These are phyloP conservation scores for Chytridium lagenaria DNA, from an alignment of 371 early-diverging fungal species.

Conservation along the genomic window DNA sequence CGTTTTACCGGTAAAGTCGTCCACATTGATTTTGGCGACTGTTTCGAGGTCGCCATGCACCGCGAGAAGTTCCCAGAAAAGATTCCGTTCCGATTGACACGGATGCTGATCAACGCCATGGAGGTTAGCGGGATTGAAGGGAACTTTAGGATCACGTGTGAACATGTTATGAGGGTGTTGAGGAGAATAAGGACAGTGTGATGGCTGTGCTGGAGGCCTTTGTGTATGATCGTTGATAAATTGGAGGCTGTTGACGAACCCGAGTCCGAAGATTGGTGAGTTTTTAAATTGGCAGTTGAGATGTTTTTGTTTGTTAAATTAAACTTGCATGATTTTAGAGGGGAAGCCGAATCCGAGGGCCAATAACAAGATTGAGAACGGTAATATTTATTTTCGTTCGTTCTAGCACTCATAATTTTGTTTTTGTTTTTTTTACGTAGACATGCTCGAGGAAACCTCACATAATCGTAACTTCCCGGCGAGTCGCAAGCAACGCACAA, in stretches of 20 bases:
- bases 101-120: conserved; percentile 99
- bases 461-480: conserved; percentile 42
- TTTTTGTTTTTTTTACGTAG: conserved; percentile 17
- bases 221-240: conserved; percentile 96
- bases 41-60: conserved; percentile 98
- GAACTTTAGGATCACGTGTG: conserved; percentile 92
- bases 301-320: neutral
- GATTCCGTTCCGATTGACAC: conserved; percentile 97
- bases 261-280: conserved; percentile 52
- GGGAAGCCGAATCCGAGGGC: conserved; percentile 33
- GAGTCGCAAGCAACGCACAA: conserved; percentile 49
- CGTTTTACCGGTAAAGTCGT: conserved; percentile 92
- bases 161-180: conserved; percentile 95
- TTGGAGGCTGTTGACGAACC: conserved; percentile 73
- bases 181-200: conserved; percentile 95
- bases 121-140: conserved; percentile 97
- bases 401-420: neutral
- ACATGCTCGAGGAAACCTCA: conserved; percentile 35
- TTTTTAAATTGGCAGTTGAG: neutral
- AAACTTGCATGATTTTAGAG: conserved; percentile 22
- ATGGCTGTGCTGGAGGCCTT: conserved; percentile 99
- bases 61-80: conserved; percentile 97
- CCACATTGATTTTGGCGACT: conserved; percentile 99
- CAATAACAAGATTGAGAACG: conserved; percentile 43
- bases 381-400: conserved; percentile 11